These are phyloP conservation scores for Pythium coloratum DNA, from an alignment of 352 stramenopile species.

Conservation along the genomic window DNA sequence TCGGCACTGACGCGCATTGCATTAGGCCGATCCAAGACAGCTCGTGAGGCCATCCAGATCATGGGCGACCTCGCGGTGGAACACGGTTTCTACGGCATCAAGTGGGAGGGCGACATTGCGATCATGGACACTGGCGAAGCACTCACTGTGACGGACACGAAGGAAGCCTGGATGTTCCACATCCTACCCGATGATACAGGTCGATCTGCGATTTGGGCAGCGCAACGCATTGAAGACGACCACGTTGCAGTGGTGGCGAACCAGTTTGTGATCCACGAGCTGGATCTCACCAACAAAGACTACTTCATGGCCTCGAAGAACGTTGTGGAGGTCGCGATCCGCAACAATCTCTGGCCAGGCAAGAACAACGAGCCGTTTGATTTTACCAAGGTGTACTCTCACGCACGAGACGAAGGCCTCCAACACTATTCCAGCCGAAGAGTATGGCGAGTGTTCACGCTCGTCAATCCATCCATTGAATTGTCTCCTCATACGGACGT, in stretches of 20 bases:
- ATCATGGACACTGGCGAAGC: slow-evolving; percentile 86
- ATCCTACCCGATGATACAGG: slow-evolving; percentile 93
- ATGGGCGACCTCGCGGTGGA: slow-evolving; percentile 93
- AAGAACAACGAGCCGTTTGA: slow-evolving; percentile 71
- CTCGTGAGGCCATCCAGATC: slow-evolving; percentile 79
- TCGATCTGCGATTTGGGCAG: slow-evolving; percentile 91
- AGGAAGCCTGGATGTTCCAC: slow-evolving; percentile 95
- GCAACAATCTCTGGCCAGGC: slow-evolving; percentile 75
- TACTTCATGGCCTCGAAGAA: slow-evolving; percentile 91
- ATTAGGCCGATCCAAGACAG: slow-evolving; percentile 82
- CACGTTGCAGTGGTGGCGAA: slow-evolving; percentile 90
- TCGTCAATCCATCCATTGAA: slow-evolving; percentile 68
- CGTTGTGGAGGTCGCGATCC: slow-evolving; percentile 84
- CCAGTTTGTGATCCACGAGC: slow-evolving; percentile 92
- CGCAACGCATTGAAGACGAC: slow-evolving; percentile 89
- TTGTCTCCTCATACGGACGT: slow-evolving; percentile 77
- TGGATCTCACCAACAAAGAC: slow-evolving; percentile 72
- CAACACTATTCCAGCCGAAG: slow-evolving; percentile 88
- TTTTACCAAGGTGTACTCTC: slow-evolving; percentile 87
- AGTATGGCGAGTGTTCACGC: slow-evolving; percentile 88
- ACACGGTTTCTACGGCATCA: slow-evolving; percentile 93
- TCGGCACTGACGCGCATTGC: slow-evolving; percentile 85
- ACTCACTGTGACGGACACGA: slow-evolving; percentile 89
- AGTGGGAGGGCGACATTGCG: slow-evolving; percentile 64
- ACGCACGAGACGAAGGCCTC: slow-evolving; percentile 53